Base-by-base conservation (phyloP, 495 filamentous ascomycete species). In the Niebla homalea region DNA sequence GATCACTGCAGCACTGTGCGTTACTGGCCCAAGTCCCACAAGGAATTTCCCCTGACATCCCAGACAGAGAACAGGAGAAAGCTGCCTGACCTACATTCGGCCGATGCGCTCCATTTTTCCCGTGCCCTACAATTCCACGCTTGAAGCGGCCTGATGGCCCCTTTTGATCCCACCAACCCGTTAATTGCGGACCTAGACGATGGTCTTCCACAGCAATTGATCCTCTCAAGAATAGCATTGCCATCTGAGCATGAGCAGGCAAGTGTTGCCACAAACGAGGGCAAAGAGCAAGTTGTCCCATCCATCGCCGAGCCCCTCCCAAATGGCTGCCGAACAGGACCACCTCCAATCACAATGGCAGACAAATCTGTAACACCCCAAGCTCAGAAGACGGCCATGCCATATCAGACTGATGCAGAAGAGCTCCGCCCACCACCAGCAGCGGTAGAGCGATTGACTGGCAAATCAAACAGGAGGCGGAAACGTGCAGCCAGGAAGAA, bases 401-500 rank as follows among this genome's bases (percentile, higher is more conserved):
- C 47, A 23, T 51, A 60, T n/a, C n/a, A 49, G n/a, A 37, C 50
- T 11, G 26, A 45, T 16, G 46, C 46, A 26, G 16, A 25, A 40
- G 46, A 44, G 11, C 36, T 48, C n/a, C 51, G 45, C 8, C 36
- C 49, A 12, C 36, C 48, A 26, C 37, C 45, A 29, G 38, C 43
- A 10, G 45, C 38, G 20, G 26, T 43, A 8, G 49, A 38, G 26
- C 23, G 35, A 25, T 21, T 44, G 4, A 40, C 29, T 32, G 29
- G 46, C 21, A 56, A 45, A 40, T 35, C 40, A 39, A 19, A 41
- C 16, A 46, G 67, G 38, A 71, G 67, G 55, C 72, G 69, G 59
- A 81, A 72, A 62, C 78, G 74, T 60, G 69, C 73, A 58, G 70
- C 74, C 53, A 71, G 68, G 60, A 61, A 63, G 44, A 58, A 47